Base-by-base conservation (phyloP, 176 grass and related monocot genomes). In the Aegilops tauschii region DNA sequence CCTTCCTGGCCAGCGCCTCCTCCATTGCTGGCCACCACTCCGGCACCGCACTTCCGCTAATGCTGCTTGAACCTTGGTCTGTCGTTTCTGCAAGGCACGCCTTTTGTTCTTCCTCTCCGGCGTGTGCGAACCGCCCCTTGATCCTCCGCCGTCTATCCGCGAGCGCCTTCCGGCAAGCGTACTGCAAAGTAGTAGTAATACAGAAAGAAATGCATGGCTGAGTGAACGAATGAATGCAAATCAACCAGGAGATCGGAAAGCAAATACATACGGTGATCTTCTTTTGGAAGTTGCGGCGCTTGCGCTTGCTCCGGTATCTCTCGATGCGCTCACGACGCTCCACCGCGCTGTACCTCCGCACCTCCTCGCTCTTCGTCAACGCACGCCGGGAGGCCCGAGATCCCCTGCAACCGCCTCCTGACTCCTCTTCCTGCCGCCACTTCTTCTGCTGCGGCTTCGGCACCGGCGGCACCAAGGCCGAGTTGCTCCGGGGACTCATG, bases 201-300 rank as follows among this genome's bases (percentile, higher is more conserved):
- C 3, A 30, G 7, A 76, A 58, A 50, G 13, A 76, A 58, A 78
- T 31, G 18, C 49, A 58, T 58, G 44, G 25, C 5, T 18, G 32
- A 61, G 35, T 11, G 8, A 50, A 76, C 17, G 8, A 30, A 54
- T 44, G 20, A 42, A 27, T 27, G n/a, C n/a, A 74, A 16, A 74
- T 49, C 16, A 17, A 28, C 6, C 39, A 74, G 27, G 47, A 56
- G 27, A 76, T 56, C 1, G 17, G 44, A 21, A 56, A 16, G 28
- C 7, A 54, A 20, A 31, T 12, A 81, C 76, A 5, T 84, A 95
- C 93, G n/a, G 90, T 97, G 88, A 91, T 97, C 82, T 97, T 97
- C 86, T 93, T 97, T 7, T 97, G 82, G 90, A 97, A 97, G 78
- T 94, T 97, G 52, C 92, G 93, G 0, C 83, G 95, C 52, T 89